Percentiles rank a stretch among this genome's conserved stretches.
Evolutionary conservation across 148 eudicot genomes (phyloP).

Genomic region (Selenicereus undatus): DNA sequence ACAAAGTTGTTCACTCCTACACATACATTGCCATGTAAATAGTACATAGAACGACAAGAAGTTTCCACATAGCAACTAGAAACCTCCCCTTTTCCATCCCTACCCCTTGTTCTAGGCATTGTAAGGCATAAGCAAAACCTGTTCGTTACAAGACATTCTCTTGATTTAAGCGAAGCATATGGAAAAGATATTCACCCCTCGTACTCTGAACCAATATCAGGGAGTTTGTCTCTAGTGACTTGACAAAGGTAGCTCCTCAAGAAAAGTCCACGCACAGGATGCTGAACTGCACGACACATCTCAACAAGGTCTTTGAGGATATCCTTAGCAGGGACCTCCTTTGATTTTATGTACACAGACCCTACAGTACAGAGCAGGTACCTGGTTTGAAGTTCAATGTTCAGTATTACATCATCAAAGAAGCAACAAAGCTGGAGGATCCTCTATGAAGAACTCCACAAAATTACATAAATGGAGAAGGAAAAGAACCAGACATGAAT

Average conservation of each 20-base stretch:
- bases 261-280: slow-evolving; percentile 96
- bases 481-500: not conserved
- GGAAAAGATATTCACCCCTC: slow-evolving; percentile 60
- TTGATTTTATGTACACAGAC: slow-evolving; percentile 83
- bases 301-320: slow-evolving; percentile 93
- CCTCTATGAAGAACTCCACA: not conserved
- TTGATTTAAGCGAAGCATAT: not conserved
- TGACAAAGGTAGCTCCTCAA: slow-evolving; percentile 96
- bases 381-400: slow-evolving; percentile 37
- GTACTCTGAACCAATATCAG: slow-evolving; percentile 77
- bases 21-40: not conserved
- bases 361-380: slow-evolving; percentile 98
- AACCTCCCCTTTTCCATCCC: not conserved
- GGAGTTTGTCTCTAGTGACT: slow-evolving; percentile 86
- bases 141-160: not conserved
- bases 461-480: not conserved
- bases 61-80: not conserved
- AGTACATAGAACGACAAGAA: not conserved
- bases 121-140: not conserved
- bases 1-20: not conserved
- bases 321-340: slow-evolving; percentile 88
- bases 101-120: not conserved
- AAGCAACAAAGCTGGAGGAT: not conserved
- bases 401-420: not conserved
- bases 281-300: slow-evolving; percentile 95